Conservation (phyloP, 345 rosid genomes). For the Corchorus capsularis region DNA sequence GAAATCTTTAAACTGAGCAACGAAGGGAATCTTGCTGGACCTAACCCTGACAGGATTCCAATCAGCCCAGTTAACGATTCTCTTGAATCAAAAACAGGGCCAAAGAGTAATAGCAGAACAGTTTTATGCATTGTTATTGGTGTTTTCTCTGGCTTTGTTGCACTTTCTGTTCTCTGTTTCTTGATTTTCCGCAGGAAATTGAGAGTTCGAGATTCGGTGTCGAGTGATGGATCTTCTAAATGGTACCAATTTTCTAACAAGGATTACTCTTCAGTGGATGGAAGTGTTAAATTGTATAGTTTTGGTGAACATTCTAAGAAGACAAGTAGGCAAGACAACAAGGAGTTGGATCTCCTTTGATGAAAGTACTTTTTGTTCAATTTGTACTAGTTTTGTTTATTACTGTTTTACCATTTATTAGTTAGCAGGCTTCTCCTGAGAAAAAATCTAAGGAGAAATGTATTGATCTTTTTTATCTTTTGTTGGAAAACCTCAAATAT, state of each 20-base stretch:
- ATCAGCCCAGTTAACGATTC: neutral
- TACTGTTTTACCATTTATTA: neutral
- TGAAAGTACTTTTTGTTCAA: neutral
- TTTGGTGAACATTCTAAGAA: neutral
- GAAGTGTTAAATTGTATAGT: neutral
- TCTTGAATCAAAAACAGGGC: neutral
- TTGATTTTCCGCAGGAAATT: neutral
- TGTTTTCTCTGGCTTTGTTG: neutral
- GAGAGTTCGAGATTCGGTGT: neutral
- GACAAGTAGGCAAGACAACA: neutral
- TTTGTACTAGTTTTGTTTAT: neutral
- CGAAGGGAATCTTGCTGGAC: conserved; percentile 34
- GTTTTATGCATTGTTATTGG: neutral
- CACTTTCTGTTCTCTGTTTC: neutral
- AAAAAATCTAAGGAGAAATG: neutral
- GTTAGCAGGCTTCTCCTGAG: neutral
- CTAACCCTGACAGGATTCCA: conserved; percentile 27
- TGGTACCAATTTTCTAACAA: neutral
- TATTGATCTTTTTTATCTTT: neutral
- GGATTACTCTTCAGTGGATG: conserved; percentile 1
- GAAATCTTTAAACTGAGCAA: conserved; percentile 42
- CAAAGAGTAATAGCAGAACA: neutral
- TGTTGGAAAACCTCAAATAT: neutral
- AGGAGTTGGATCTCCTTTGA: neutral
- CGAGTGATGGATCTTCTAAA: neutral